phyloP scores from a whole-genome alignment of 1,284 basidiomycete genomes.

The Boletellus deceptivus region DNA sequence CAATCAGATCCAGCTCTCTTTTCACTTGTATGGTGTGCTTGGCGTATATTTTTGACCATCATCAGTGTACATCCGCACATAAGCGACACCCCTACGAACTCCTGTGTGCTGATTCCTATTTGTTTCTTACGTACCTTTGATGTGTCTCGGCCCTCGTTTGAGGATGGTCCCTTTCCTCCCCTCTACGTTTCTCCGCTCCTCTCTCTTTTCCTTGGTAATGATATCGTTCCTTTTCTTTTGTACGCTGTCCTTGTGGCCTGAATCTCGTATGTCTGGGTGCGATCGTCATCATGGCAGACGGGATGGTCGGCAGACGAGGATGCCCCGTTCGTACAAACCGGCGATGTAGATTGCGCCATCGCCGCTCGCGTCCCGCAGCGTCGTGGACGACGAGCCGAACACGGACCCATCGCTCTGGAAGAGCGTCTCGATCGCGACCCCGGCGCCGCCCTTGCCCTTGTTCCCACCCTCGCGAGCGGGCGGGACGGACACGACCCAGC shows the following conservation, averaged over 20 bases:
- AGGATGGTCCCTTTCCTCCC: neutral
- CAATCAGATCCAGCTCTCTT: neutral
- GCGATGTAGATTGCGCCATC: constrained; percentile 46
- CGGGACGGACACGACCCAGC: constrained; percentile 53
- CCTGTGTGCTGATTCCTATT: neutral
- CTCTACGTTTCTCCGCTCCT: no score
- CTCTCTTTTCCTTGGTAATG: no score
- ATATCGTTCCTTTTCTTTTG: no score
- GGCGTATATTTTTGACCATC: constrained; percentile 19
- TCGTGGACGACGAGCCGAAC: constrained; percentile 51
- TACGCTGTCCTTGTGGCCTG: no score
- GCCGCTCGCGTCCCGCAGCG: constrained; percentile 45
- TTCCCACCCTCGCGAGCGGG: no score
- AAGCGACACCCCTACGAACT: constrained; percentile 19
- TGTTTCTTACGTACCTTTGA: constrained; percentile 4
- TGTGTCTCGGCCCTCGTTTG: neutral
- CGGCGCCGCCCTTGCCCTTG: no score
- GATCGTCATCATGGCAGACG: no score
- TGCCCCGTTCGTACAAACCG: constrained; percentile 57
- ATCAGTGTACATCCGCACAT: constrained; percentile 20
- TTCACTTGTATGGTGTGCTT: constrained; percentile 8
- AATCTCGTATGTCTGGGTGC: no score
- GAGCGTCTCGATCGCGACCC: constrained; percentile 40
- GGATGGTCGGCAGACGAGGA: constrained; percentile 44
- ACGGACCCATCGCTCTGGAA: constrained; percentile 63